Percentiles rank a stretch among this genome's conserved stretches.
Evolutionary conservation across 768 basidiomycete genomes (phyloP).

Genomic region (Mycena galopus): DNA sequence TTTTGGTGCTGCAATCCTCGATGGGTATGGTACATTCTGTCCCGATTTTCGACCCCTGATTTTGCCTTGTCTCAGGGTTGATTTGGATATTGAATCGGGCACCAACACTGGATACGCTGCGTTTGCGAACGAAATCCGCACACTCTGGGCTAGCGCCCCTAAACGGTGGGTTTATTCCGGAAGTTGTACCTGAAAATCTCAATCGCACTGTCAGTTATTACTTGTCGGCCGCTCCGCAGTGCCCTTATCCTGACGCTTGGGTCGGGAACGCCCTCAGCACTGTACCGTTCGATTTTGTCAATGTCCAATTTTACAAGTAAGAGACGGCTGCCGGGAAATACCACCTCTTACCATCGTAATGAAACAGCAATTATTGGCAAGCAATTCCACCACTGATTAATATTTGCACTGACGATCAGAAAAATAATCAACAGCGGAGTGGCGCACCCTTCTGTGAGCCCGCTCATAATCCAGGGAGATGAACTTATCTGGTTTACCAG

Average conservation of each 20-base stretch:
- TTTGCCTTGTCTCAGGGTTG: not conserved
- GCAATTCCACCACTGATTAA: not conserved
- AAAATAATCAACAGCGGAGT: not conserved
- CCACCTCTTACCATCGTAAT: not conserved
- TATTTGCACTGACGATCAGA: not conserved
- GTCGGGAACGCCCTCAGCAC: too few relatives aligned
- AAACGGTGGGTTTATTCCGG: not conserved
- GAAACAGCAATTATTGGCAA: not conserved
- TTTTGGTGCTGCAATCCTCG: not conserved
- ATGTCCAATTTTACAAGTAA: too few relatives aligned
- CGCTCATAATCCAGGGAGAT: not conserved
- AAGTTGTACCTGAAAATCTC: not conserved
- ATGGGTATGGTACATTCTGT: not conserved
- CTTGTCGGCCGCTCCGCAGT: not conserved
- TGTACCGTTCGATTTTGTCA: too few relatives aligned
- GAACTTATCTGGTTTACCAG: slow-evolving; percentile 41
- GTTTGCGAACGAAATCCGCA: not conserved
- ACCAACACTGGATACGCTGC: too few relatives aligned
- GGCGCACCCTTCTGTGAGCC: not conserved
- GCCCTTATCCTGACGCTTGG: too few relatives aligned
- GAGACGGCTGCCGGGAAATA: not conserved
- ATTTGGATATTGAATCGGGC: too few relatives aligned
- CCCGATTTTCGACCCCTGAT: not conserved
- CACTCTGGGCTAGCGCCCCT: not conserved
- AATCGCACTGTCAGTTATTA: not conserved